Evolutionary conservation across 179 eudicot genomes (phyloP).

Genomic region (Spinacia oleracea): DNA sequence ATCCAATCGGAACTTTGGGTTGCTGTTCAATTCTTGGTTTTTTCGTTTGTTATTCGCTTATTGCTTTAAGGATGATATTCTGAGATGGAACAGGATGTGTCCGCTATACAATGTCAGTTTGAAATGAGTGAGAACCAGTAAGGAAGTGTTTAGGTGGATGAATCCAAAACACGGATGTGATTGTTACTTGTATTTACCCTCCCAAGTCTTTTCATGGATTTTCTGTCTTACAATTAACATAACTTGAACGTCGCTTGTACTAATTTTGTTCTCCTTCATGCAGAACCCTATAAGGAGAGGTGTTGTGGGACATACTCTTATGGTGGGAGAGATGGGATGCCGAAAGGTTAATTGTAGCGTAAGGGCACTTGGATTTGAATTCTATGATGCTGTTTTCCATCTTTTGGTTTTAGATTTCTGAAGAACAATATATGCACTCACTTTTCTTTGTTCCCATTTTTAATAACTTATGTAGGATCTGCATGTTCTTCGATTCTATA

Average conservation of each 20-base stretch:
- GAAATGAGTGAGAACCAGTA: neutral
- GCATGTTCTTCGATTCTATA: slow-evolving; percentile 84
- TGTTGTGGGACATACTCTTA: slow-evolving; percentile 69
- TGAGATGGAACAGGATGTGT: too few species aligned
- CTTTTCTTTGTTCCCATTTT: neutral
- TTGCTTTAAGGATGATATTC: too few species aligned
- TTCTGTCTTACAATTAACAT: neutral
- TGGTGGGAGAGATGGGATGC: slow-evolving; percentile 78
- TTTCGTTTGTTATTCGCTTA: too few species aligned
- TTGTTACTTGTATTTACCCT: neutral
- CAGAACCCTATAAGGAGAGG: slow-evolving; percentile 91
- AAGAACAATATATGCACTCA: neutral
- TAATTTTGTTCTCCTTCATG: neutral
- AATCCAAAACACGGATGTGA: neutral
- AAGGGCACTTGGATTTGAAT: slow-evolving; percentile 30
- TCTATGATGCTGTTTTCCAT: neutral
- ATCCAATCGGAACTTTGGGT: neutral
- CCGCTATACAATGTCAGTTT: too few species aligned
- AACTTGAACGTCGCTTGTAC: neutral
- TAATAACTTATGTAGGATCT: slow-evolving; percentile 33
- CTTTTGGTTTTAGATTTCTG: neutral
- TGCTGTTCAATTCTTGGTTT: neutral
- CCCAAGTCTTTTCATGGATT: too few species aligned
- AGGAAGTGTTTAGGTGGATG: neutral
- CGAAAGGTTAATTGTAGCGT: slow-evolving; percentile 67